phyloP scores from a whole-genome alignment of 2,329 filamentous ascomycete genomes.

The Ophiostoma ips region DNA sequence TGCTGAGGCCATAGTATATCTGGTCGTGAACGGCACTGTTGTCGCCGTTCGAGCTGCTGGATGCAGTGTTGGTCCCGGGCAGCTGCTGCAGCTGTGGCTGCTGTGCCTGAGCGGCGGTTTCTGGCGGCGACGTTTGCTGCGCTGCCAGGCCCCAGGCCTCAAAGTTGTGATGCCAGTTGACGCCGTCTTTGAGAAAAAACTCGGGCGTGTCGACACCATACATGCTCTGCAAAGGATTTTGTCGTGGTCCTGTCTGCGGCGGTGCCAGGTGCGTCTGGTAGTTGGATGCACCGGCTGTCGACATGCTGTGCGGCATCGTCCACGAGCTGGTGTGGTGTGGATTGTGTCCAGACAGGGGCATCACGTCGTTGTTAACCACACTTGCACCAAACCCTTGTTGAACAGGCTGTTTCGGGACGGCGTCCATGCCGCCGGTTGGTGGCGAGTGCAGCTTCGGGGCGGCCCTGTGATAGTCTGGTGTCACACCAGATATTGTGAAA shows the following conservation, averaged over 20 bases:
- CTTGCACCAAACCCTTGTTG: neutral
- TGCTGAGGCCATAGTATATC: neutral
- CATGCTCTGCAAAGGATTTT: constrained; percentile 12
- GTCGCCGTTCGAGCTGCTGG: neutral
- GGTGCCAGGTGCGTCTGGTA: neutral
- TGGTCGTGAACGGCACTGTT: neutral
- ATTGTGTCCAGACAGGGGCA: neutral
- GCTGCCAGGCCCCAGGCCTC: constrained; percentile 33
- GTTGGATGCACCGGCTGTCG: neutral
- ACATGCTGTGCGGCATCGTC: constrained; percentile 5
- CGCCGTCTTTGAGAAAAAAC: constrained; percentile 44
- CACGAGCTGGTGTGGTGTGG: constrained; percentile 3
- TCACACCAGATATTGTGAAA: constrained; percentile 8
- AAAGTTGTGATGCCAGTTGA: constrained; percentile 44
- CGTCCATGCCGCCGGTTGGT: neutral
- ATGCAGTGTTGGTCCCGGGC: neutral
- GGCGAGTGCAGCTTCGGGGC: neutral
- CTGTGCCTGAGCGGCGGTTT: constrained; percentile 1
- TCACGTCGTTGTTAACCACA: neutral
- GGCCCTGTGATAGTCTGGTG: constrained; percentile 7
- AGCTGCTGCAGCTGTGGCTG: constrained; percentile 2
- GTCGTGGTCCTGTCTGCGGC: neutral
- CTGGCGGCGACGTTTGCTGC: constrained; percentile 2
- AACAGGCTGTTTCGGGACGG: neutral
- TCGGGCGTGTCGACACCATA: constrained; percentile 37